Percentiles rank a stretch among this genome's conserved stretches.
Evolutionary conservation across 441 rosid species (phyloP).

Genomic region (Aquilaria agallochum): DNA sequence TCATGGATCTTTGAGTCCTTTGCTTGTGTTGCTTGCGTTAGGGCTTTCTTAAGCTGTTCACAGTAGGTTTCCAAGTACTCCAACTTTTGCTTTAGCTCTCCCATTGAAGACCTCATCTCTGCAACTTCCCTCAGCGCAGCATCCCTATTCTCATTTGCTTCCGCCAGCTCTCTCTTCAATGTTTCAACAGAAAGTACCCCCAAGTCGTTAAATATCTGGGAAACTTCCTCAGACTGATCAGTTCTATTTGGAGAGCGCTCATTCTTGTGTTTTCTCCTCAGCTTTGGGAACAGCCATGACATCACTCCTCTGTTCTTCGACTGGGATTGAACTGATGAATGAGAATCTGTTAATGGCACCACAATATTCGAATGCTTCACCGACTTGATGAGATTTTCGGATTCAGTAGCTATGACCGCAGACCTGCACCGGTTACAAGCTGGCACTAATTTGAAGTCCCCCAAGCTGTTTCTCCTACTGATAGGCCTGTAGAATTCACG

Average conservation of each 20-base stretch:
- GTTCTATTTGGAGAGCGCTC: slow-evolving; percentile 54
- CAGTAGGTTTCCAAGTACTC: slow-evolving; percentile 80
- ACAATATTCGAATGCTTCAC: slow-evolving; percentile 58
- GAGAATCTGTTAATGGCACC: slow-evolving; percentile 77
- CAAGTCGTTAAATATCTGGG: slow-evolving; percentile 55
- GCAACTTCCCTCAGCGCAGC: slow-evolving; percentile 68
- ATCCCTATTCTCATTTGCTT: slow-evolving; percentile 74
- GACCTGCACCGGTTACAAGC: slow-evolving; percentile 70
- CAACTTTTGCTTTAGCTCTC: slow-evolving; percentile 70
- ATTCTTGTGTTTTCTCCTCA: slow-evolving; percentile 67
- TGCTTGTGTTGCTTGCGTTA: slow-evolving; percentile 51
- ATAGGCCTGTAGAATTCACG: slow-evolving; percentile 36
- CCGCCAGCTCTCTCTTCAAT: slow-evolving; percentile 63
- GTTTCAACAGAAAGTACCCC: slow-evolving; percentile 50
- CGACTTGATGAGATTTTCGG: slow-evolving; percentile 30
- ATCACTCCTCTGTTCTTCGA: slow-evolving; percentile 60
- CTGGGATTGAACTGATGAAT: slow-evolving; percentile 49
- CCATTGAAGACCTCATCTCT: slow-evolving; percentile 77
- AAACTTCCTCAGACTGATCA: slow-evolving; percentile 65
- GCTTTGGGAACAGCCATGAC: slow-evolving; percentile 74
- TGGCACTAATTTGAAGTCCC: slow-evolving; percentile 60
- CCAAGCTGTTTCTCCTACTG: slow-evolving; percentile 53
- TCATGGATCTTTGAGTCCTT: slow-evolving; percentile 27
- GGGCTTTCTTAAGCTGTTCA: slow-evolving; percentile 73
- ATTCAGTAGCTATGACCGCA: slow-evolving; percentile 21